Conservation (phyloP, 2,329 filamentous ascomycete genomes). For the Ophiostoma quercus region DNA sequence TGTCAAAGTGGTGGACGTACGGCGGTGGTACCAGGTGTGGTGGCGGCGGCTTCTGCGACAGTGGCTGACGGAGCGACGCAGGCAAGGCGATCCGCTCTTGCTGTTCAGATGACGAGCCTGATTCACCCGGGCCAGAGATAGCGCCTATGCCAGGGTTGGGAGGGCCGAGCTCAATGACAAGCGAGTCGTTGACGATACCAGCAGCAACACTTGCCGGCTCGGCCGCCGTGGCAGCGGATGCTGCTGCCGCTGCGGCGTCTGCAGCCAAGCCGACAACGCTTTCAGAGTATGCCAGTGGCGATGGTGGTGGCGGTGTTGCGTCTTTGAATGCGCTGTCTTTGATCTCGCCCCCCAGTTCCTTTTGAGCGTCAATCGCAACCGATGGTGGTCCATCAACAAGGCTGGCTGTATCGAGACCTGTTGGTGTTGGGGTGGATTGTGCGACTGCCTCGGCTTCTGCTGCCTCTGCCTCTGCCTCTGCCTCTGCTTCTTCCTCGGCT, state of each 20-base stretch:
- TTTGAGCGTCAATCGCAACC: constrained; percentile 5
- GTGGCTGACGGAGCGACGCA: constrained; percentile 27
- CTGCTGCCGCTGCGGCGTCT: constrained; percentile 14
- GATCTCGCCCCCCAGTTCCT: not conserved
- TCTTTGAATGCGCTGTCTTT: not conserved
- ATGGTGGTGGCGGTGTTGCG: not conserved
- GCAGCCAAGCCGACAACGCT: constrained; percentile 10
- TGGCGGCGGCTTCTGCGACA: constrained; percentile 39
- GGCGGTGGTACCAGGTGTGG: constrained; percentile 68
- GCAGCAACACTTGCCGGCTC: constrained; percentile 10
- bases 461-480: not conserved
- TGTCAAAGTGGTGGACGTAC: constrained; percentile 96
- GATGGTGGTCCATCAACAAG: not conserved
- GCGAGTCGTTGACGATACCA: not conserved
- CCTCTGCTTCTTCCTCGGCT: not conserved
- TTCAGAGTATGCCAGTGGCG: not conserved
- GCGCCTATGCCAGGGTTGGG: constrained; percentile 23
- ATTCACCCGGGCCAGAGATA: constrained; percentile 2
- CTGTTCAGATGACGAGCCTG: not conserved
- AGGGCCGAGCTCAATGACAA: constrained; percentile 28
- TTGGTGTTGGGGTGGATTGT: not conserved
- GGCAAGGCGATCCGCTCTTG: constrained; percentile 12
- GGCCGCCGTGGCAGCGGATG: constrained; percentile 15
- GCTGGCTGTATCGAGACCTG: not conserved
- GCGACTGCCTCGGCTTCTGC: not conserved